A percentile compares a stretch with the other conserved stretches of the same genome.
Evolutionary conservation across 768 basidiomycete species (phyloP).

Genomic region (Podaxis mareebaensis): DNA sequence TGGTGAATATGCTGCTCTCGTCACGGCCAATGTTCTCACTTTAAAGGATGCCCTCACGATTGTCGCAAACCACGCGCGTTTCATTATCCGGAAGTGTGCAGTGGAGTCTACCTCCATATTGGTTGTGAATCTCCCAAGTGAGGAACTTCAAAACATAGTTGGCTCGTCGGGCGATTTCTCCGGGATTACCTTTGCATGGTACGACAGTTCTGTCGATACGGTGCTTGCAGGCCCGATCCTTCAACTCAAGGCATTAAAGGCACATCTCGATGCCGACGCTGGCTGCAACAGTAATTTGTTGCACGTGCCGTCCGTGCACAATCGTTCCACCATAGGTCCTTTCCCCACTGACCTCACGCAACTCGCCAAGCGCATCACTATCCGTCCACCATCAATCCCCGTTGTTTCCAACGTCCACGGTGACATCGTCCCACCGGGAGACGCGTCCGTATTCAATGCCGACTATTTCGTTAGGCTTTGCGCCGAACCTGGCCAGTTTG

Average conservation of each 20-base stretch:
- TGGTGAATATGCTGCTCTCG: constrained; percentile 77
- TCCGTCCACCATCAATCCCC: constrained; percentile 54
- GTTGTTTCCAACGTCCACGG: constrained; percentile 65
- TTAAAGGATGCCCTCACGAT: constrained; percentile 58
- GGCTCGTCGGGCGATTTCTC: constrained; percentile 31
- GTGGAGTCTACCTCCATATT: constrained; percentile 57
- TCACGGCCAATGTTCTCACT: constrained; percentile 57
- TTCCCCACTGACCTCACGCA: constrained; percentile 46
- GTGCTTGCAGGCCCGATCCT: constrained; percentile 57
- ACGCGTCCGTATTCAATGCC: constrained; percentile 43
- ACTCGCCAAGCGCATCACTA: constrained; percentile 34
- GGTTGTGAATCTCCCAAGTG: constrained; percentile 45
- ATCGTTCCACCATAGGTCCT: constrained; percentile 63
- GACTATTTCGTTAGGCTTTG: constrained; percentile 65
- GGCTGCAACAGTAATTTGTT: constrained; percentile 44
- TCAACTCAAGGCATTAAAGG: constrained; percentile 42
- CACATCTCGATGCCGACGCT: constrained; percentile 34
- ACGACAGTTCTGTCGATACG: constrained; percentile 58
- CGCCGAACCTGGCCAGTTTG: constrained; percentile 56
- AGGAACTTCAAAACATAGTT: constrained; percentile 36
- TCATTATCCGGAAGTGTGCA: constrained; percentile 53
- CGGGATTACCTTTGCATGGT: constrained; percentile 54
- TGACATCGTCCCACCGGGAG: constrained; percentile 50
- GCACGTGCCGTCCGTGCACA: constrained; percentile 60
- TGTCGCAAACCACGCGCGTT: constrained; percentile 56